Conservation (phyloP, 495 filamentous ascomycete genomes). For the Penicillium manginii region DNA sequence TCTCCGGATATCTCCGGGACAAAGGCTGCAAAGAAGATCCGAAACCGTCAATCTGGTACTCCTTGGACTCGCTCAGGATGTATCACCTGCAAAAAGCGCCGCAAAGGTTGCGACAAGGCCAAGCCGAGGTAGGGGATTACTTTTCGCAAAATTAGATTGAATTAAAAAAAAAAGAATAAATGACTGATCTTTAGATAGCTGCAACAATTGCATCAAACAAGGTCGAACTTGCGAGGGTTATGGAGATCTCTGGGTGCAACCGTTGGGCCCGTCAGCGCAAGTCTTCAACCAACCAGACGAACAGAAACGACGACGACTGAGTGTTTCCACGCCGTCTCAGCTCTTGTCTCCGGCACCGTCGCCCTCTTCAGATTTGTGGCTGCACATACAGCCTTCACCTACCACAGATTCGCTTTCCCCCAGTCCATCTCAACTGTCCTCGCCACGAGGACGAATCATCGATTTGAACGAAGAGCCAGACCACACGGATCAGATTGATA, state of each 20-base stretch:
- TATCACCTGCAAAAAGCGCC: conserved; percentile 48
- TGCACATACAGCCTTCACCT: conserved; percentile 16
- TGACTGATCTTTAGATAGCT: conserved; percentile 26
- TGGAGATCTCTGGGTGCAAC: conserved; percentile 47
- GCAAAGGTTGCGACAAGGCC: conserved; percentile 49
- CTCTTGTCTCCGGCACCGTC: conserved; percentile 27
- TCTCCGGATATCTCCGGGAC: conserved; percentile 12
- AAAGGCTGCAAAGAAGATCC: conserved; percentile 22
- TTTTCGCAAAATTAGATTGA: neutral
- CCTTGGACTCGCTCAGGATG: conserved; percentile 51
- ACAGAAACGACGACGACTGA: conserved; percentile 35
- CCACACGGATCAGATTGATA: neutral
- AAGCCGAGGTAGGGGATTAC: conserved; percentile 42
- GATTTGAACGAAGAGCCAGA: conserved; percentile 6
- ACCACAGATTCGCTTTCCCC: conserved; percentile 10
- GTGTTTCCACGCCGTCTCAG: conserved; percentile 12
- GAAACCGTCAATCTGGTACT: conserved; percentile 37
- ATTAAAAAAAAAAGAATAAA: conserved; percentile 10
- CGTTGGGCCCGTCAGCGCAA: conserved; percentile 39
- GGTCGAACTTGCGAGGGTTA: conserved; percentile 49
- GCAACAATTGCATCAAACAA: conserved; percentile 44
- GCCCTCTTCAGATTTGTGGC: conserved; percentile 19
- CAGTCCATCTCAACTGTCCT: conserved; percentile 14
- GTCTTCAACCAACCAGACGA: conserved; percentile 32
- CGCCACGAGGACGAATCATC: conserved; percentile 10